phyloP scores from a whole-genome alignment of 441 rosid species.

The Viola pubescens region DNA sequence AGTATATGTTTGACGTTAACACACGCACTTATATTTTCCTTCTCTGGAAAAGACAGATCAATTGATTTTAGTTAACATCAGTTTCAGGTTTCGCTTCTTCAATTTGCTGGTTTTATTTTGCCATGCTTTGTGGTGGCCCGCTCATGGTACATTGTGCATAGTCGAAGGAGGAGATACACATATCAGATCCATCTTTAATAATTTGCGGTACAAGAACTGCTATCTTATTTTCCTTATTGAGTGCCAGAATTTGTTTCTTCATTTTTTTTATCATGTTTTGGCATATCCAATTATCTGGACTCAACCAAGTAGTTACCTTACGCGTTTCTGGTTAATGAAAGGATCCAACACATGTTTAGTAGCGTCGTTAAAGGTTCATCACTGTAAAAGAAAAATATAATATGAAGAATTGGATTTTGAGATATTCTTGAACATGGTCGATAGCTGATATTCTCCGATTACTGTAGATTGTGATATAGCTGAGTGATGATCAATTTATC shows the following conservation, averaged over 20 bases:
- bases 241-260: background rate
- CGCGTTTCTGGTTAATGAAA: too few species aligned
- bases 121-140: slow-evolving; percentile 57
- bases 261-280: too few species aligned
- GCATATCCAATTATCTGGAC: too few species aligned
- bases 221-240: background rate
- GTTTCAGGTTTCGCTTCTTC: slow-evolving; percentile 61
- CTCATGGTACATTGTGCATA: slow-evolving; percentile 40
- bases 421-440: too few species aligned
- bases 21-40: background rate
- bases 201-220: background rate
- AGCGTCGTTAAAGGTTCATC: too few species aligned
- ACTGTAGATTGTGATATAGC: too few species aligned
- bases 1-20: background rate
- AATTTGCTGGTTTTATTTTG: slow-evolving; percentile 50
- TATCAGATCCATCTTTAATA: background rate
- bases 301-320: too few species aligned
- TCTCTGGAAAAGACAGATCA: background rate
- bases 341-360: too few species aligned
- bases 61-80: slow-evolving; percentile 8
- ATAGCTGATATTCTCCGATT: too few species aligned
- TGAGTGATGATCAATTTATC: too few species aligned
- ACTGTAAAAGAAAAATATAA: too few species aligned
- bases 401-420: too few species aligned
- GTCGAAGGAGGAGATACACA: slow-evolving; percentile 56